Percentiles rank a stretch among this genome's conserved stretches.
These are phyloP conservation scores for Aegilops umbellulata DNA, from an alignment of 176 grass and related monocot genomes.

Conservation along the genomic window DNA sequence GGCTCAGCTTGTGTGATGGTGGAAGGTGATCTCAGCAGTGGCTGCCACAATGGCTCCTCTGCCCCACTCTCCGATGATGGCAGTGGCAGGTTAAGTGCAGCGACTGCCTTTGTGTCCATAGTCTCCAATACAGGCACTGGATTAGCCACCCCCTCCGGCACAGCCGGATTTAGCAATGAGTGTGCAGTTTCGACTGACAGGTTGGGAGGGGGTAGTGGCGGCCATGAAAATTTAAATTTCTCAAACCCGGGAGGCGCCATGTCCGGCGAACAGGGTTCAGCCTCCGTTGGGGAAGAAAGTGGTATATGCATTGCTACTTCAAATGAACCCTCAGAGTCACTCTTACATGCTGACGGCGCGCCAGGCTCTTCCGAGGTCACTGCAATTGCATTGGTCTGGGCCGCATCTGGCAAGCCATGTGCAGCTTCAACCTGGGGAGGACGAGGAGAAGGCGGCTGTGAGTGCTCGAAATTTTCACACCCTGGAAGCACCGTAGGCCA, in stretches of 20 bases:
- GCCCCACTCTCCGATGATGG: not conserved
- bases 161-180: conserved; percentile 7
- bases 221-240: conserved; percentile 32
- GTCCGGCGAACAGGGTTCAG: conserved; percentile 25
- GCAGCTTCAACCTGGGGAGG: not conserved
- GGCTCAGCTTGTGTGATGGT: conserved; percentile 17
- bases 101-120: not conserved
- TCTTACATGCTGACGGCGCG: not conserved
- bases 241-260: conserved; percentile 43
- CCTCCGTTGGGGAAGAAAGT: not conserved
- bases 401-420: not conserved
- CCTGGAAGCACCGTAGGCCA: not conserved
- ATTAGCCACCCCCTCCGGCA: not conserved
- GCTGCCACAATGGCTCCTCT: not conserved
- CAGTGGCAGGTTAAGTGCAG: not conserved
- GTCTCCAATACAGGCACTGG: conserved; percentile 2
- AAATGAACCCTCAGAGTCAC: not conserved
- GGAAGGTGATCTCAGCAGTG: not conserved
- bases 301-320: not conserved
- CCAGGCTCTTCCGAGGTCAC: not conserved
- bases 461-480: conserved; percentile 14
- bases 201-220: not conserved
- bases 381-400: not conserved
- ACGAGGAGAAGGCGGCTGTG: not conserved
- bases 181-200: not conserved